These are phyloP conservation scores for Porcisia hertigi DNA, from an alignment of 208 protist species.

Conservation along the genomic window DNA sequence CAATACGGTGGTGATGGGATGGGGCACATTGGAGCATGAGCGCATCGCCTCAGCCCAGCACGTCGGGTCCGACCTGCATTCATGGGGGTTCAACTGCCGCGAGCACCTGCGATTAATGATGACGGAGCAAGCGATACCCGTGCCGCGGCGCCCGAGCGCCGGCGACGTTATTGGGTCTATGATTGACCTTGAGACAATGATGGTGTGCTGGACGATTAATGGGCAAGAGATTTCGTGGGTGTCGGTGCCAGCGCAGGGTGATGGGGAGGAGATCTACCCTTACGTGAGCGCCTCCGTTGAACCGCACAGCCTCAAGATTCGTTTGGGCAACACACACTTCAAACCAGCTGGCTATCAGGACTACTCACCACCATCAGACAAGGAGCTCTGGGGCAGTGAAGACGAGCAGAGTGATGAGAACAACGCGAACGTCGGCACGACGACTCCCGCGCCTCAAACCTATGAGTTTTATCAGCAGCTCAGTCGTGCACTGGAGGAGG, in stretches of 20 bases:
- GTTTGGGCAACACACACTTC: conserved; percentile 81
- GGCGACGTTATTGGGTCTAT: conserved; percentile 85
- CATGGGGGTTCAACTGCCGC: conserved; percentile 90
- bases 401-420: background rate
- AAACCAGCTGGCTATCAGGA: conserved; percentile 73
- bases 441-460: conserved; percentile 30
- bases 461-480: conserved; percentile 86
- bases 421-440: background rate
- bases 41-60: conserved; percentile 73
- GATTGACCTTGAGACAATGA: conserved; percentile 80
- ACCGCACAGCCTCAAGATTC: conserved; percentile 60
- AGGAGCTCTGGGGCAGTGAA: conserved; percentile 28
- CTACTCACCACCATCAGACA: conserved; percentile 48
- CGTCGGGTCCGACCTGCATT: conserved; percentile 87
- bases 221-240: conserved; percentile 81
- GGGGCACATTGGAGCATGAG: conserved; percentile 89
- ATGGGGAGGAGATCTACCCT: conserved; percentile 84
- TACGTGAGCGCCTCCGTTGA: conserved; percentile 84
- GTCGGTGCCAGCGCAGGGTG: conserved; percentile 65
- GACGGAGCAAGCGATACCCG: conserved; percentile 61
- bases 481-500: conserved; percentile 52
- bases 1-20: conserved; percentile 77
- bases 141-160: conserved; percentile 38
- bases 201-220: conserved; percentile 90
- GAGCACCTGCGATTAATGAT: conserved; percentile 73